Evolutionary conservation across 495 filamentous ascomycete species (phyloP), one percentile per base, ranked within the genome.

Genomic region (Ramalina intermedia): DNA sequence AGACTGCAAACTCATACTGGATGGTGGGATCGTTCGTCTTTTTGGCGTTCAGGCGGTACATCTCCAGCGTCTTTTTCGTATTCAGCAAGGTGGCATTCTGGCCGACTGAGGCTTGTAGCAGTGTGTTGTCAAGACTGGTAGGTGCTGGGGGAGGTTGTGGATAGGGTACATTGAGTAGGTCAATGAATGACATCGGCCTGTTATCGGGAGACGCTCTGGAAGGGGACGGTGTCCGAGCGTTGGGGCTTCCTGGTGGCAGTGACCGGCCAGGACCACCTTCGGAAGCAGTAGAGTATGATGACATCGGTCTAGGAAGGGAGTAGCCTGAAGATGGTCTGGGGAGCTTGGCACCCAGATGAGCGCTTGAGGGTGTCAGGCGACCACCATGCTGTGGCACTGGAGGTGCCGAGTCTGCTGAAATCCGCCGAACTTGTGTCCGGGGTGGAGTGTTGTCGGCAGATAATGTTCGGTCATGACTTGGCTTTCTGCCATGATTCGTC

Each of bases 11-110:
- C 23, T 93, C 89, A 65, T 96, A 96, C 61, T 94, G 85, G 21
- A 89, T 79, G 6, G 79, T 75, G 5, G 82, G 76, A 59, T 96
- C 86, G 51, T 85, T 90, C 0, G 89, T 90, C 63, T 96, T 99
- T 70, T 94, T 96, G 20, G 94, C 84, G 60, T 95, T 96, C 37
- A 81, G 80, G 26, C 93, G 74, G 59, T 99, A 99, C 90, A 96
- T 95, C 51, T 96, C 89, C 48, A 99, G 73, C 1, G 91, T 96
- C 60, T 95, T 82, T 58, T 84, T 81, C 33, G 85, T 81, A 59
- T 87, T 89, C 23, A 99, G 72, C 9, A 96, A 70, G 2, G 87
- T 93, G 16, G 89, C 89, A 61, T 91, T 89, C 53, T 75, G 81
- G 17, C 91, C 91, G 14, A 96, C 81, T n/a, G 73, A 75, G 40